phyloP scores from a whole-genome alignment of 1,284 basidiomycete species.

The Naganishia sp. region DNA sequence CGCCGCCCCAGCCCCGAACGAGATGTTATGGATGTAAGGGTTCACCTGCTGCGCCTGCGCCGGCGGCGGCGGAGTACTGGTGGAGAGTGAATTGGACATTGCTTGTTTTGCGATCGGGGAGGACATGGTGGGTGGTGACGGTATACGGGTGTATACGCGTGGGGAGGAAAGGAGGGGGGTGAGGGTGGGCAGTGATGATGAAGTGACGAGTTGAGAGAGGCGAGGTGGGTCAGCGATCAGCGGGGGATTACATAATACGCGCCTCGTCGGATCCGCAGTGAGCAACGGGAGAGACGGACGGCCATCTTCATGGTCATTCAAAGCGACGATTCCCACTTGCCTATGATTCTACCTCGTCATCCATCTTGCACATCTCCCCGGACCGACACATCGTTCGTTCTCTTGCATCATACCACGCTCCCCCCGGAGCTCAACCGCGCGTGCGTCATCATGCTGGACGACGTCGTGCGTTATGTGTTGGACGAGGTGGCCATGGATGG shows the following conservation, averaged over 20 bases:
- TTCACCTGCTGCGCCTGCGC: neutral
- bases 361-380: neutral
- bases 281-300: too few relatives aligned
- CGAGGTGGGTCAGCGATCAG: neutral
- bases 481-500: slow-evolving; percentile 35
- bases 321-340: neutral
- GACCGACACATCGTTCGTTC: neutral
- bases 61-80: neutral
- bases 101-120: slow-evolving; percentile 28
- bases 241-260: neutral
- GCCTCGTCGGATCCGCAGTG: too few relatives aligned
- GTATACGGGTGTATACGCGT: slow-evolving; percentile 1
- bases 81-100: slow-evolving; percentile 19
- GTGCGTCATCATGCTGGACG: slow-evolving; percentile 27
- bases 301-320: neutral
- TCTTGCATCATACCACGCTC: too few relatives aligned
- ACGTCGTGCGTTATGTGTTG: slow-evolving; percentile 28
- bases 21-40: slow-evolving; percentile 14
- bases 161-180: neutral
- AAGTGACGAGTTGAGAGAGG: neutral
- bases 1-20: slow-evolving; percentile 18
- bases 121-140: slow-evolving; percentile 13
- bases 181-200: neutral
- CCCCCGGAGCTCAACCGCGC: too few relatives aligned
- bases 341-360: neutral